Evolutionary conservation across 129 eudicot species (phyloP).

Genomic region (Centrapalus pauciflorus): DNA sequence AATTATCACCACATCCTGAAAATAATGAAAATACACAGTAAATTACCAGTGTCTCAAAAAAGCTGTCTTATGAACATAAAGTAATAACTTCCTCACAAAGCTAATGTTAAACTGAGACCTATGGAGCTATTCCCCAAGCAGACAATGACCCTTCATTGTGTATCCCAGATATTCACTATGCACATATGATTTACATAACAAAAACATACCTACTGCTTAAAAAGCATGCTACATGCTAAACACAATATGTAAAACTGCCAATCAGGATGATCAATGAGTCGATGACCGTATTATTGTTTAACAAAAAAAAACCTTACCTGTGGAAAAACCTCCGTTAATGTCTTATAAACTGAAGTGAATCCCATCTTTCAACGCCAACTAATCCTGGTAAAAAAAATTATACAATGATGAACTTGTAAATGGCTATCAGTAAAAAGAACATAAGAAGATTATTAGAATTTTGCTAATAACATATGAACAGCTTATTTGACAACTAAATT

Average conservation of each 20-base stretch:
- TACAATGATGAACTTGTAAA: not conserved
- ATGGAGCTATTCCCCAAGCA: too few relatives aligned
- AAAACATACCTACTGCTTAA: not conserved
- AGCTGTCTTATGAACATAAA: not conserved
- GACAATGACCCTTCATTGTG: not conserved
- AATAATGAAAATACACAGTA: not conserved
- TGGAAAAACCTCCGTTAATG: conserved; percentile 63
- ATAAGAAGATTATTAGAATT: not conserved
- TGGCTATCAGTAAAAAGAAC: not conserved
- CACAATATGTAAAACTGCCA: too few relatives aligned
- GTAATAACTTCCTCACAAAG: too few relatives aligned
- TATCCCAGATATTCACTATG: not conserved
- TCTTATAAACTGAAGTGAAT: conserved; percentile 51
- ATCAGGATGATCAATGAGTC: not conserved
- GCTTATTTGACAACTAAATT: not conserved
- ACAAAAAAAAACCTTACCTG: conserved; percentile 38
- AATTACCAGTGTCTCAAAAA: not conserved
- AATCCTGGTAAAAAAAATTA: conserved; percentile 20
- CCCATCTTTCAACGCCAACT: conserved; percentile 47
- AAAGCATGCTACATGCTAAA: not conserved
- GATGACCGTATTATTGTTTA: not conserved
- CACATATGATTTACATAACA: not conserved
- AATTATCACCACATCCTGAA: too few relatives aligned
- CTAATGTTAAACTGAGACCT: too few relatives aligned
- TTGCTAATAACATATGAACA: not conserved